Evolutionary conservation across 805 yeast genomes (phyloP).

Genomic region (Yamadazyma laniorum): DNA sequence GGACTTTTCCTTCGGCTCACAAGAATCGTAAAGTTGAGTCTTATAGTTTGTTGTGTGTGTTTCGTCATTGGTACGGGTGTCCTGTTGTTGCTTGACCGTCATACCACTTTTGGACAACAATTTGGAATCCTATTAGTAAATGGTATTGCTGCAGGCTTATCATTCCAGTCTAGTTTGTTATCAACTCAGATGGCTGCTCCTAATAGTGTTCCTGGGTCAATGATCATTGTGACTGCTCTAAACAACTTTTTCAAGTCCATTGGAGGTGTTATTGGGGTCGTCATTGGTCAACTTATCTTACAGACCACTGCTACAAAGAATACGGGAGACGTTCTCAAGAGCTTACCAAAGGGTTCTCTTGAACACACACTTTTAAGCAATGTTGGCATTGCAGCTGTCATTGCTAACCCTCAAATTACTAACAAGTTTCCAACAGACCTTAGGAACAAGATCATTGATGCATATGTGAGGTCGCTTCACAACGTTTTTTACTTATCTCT

Average conservation of each 20-base stretch:
- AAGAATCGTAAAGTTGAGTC: conserved; percentile 30
- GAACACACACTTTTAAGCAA: conserved; percentile 16
- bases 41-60: conserved; percentile 28
- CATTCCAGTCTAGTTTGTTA: conserved; percentile 35
- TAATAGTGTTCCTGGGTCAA: conserved; percentile 31
- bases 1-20: conserved; percentile 31
- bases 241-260: conserved; percentile 30
- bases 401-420: conserved; percentile 28
- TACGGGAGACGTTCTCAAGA: conserved; percentile 11
- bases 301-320: conserved; percentile 20
- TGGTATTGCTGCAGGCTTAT: conserved; percentile 37
- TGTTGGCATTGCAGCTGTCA: conserved; percentile 1
- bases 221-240: conserved; percentile 34
- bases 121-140: conserved; percentile 34
- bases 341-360: conserved; percentile 6
- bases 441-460: conserved; percentile 23
- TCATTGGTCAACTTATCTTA: conserved; percentile 32
- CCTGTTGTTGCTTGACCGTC: conserved; percentile 24
- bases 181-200: conserved; percentile 40
- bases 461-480: conserved; percentile 37
- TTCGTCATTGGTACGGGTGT: conserved; percentile 37
- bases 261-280: conserved; percentile 33
- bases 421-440: conserved; percentile 23
- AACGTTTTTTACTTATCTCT: conserved; percentile 41
- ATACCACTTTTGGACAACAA: conserved; percentile 20